phyloP scores from a whole-genome alignment of 106 monocot species.

The Platanthera zijinensis region DNA sequence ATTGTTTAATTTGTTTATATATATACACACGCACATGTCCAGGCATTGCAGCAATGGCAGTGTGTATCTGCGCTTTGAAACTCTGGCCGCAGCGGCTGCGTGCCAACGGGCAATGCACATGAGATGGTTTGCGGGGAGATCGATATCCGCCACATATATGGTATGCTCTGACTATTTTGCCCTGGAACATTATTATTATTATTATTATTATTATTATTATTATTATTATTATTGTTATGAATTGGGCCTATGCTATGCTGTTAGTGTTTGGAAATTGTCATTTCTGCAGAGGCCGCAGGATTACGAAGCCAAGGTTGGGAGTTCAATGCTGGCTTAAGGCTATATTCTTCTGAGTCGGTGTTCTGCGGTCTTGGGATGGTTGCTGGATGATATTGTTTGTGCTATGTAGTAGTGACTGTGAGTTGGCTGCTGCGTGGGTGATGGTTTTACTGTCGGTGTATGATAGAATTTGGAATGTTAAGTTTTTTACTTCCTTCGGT shows the following conservation, averaged over 20 bases:
- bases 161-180: slow-evolving; percentile 8
- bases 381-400: neutral
- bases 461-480: neutral
- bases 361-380: neutral
- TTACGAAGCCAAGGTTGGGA: slow-evolving; percentile 4
- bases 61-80: slow-evolving; percentile 49
- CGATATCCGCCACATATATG: slow-evolving; percentile 39
- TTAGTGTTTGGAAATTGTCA: neutral
- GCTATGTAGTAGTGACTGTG: no score
- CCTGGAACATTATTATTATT: neutral
- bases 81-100: slow-evolving; percentile 23
- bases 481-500: neutral
- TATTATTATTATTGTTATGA: neutral
- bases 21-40: neutral
- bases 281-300: slow-evolving; percentile 4
- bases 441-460: neutral
- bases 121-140: slow-evolving; percentile 53
- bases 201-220: no score
- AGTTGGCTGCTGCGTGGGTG: neutral
- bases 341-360: neutral
- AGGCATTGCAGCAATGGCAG: slow-evolving; percentile 41
- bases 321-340: neutral
- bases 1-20: no score
- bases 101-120: slow-evolving; percentile 42
- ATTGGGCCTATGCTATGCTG: neutral